phyloP scores from a whole-genome alignment of 164 flowering plant species.

The Umbellularia californica region DNA sequence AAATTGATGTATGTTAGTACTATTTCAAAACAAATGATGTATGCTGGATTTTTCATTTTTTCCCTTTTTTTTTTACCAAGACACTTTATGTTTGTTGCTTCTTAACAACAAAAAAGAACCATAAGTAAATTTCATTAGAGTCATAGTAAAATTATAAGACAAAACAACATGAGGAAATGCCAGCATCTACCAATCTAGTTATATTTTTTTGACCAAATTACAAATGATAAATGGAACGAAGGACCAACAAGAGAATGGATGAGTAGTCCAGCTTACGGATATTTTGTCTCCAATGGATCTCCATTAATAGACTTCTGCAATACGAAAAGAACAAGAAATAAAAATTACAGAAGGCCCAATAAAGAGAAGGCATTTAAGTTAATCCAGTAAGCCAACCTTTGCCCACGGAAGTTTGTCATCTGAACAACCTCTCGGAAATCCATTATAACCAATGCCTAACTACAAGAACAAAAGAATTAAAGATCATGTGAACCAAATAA shows the following conservation, averaged over 20 bases:
- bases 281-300: conserved; percentile 84
- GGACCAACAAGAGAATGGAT: not conserved
- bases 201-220: not conserved
- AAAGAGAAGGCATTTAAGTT: conserved; percentile 2
- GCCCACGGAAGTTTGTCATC: conserved; percentile 99
- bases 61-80: too few species aligned
- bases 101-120: too few species aligned
- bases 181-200: not conserved
- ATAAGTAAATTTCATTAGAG: not conserved
- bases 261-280: conserved; percentile 63
- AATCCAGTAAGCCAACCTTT: conserved; percentile 45
- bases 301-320: conserved; percentile 71
- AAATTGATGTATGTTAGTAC: too few species aligned
- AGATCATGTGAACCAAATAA: not conserved
- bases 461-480: conserved; percentile 7
- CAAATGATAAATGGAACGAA: not conserved
- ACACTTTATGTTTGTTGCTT: too few species aligned
- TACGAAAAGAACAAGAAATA: conserved; percentile 1
- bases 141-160: too few species aligned
- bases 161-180: not conserved
- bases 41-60: not conserved
- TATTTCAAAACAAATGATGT: not conserved
- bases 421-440: conserved; percentile 95
- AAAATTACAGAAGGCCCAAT: not conserved
- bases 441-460: conserved; percentile 95